Evolutionary conservation across 495 filamentous ascomycete species (phyloP), one percentile per base, ranked within the genome.

Genomic region (Cercophora scortea): DNA sequence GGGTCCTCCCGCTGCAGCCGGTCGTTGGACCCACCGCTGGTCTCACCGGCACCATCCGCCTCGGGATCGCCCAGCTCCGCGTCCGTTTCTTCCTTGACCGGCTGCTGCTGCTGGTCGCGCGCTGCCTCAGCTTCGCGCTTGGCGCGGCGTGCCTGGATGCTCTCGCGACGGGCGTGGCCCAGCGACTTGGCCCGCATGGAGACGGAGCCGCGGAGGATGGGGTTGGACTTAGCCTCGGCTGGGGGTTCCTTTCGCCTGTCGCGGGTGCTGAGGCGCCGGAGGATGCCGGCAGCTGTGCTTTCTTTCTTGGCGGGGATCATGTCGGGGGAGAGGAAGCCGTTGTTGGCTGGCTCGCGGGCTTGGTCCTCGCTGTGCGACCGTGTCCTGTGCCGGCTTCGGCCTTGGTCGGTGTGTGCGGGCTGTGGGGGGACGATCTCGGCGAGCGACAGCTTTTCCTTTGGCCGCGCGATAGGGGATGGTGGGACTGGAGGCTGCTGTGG

Each of bases 341-440:
- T 86, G 68, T 90, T 88, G 69, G 88, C 71, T 4, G 77, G 79
- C 46, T 93, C 87, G 4, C 82, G 74, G 13, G 91, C 79, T 35
- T 99, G 94, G 55, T 97, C 93, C 67, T 97, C 93, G 41, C 93
- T 95, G 62, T 97, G 94, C 0, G 93, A 97, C 51, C 94, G 75
- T 32, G 93, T 90, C 42, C 93, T 80, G 10, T 90, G 89, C 45
- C 93, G 79, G 25, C 87, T 84, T 34, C 93, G 78, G 25, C 88
- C 79, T 2, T 25, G 2, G 53, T 96, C 96, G 11, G 93, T 99
- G 65, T 96, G 85, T 10, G 90, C 93, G n/a, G 88, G 86, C 60
- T 86, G 87, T 4, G 93, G 94, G 33, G 88, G 80, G 0, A 80
- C 73, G 6, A 96, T 78, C 59, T 90, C 88, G 18, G 88, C 85